Base-by-base conservation (phyloP, 495 filamentous ascomycete species). In the Cercophora sp. region DNA sequence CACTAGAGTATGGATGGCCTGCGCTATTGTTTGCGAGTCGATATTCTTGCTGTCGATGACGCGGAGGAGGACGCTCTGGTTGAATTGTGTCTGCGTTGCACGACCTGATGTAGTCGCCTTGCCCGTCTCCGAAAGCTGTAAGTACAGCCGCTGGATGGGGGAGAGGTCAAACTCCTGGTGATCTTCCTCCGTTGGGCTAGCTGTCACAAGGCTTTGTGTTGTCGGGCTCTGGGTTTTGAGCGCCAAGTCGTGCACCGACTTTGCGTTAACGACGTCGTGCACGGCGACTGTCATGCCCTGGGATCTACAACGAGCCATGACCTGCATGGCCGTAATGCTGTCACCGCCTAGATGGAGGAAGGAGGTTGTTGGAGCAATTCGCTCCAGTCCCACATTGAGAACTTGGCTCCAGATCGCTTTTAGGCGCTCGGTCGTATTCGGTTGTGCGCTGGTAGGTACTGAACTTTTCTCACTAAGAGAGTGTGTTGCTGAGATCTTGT, bases 91-190 rank as follows among this genome's bases (percentile, higher is more conserved):
- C 46, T 78, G 19, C 64, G 64, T 31, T 65, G 67, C 1, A 70
- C 68, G 3, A 69, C 56, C 22, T 39, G 19, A 16, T 26, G 23
- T 29, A 46, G 10, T 18, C n/a, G 22, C 15, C 13, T 25, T 29
- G 15, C 27, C 37, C 3, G 16, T 25, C 0, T 19, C 19, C 27
- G 46, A 42, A 19, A 51, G 37, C 8, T 79, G 68, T 39, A 82
- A 83, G 59, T 82, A 84, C 13, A 85, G 57, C 27, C 73, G 65
- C 56, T 87, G 83, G 37, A 85, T 83, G 1, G 84, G 84, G 0
- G 82, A 76, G 1, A 82, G 71, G 3, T 73, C 39, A 48, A 64
- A 61, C 39, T 58, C 46, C 26, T 61, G 22, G 37, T 61, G 32
- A 36, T 63, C 56, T 49, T 61, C 56, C 10, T 42, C 26, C 3